These are phyloP conservation scores for Rhododendron molle DNA, from an alignment of 148 eudicot species.

Conservation along the genomic window DNA sequence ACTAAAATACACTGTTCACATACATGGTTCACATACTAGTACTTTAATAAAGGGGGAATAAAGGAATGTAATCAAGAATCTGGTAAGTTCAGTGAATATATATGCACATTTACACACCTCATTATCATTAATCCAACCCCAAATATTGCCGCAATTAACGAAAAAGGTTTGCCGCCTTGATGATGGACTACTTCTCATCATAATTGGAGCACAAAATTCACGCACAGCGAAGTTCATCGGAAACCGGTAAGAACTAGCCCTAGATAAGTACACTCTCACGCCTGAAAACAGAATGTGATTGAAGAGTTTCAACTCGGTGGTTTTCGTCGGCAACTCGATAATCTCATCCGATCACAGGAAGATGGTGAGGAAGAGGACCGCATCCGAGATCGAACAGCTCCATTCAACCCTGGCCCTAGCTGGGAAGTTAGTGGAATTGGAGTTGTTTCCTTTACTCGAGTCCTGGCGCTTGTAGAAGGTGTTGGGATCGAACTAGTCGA, in stretches of 20 bases:
- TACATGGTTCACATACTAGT: too few species aligned
- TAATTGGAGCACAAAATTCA: not conserved
- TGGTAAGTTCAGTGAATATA: not conserved
- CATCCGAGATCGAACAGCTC: constrained; percentile 61
- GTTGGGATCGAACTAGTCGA: too few species aligned
- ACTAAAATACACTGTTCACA: too few species aligned
- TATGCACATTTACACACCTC: constrained; percentile 12
- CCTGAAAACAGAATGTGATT: too few species aligned
- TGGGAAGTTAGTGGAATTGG: too few species aligned
- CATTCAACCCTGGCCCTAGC: not conserved
- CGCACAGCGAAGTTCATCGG: not conserved
- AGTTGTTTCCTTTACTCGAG: too few species aligned
- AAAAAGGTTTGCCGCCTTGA: constrained; percentile 15
- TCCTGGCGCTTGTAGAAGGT: too few species aligned
- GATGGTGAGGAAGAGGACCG: constrained; percentile 70
- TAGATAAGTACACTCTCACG: too few species aligned
- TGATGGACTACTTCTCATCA: not conserved
- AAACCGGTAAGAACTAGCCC: not conserved
- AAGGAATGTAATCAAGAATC: not conserved
- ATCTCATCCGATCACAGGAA: not conserved
- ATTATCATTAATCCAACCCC: constrained; percentile 24
- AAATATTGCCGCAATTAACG: constrained; percentile 37
- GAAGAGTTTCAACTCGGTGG: too few species aligned
- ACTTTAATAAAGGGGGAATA: not conserved
- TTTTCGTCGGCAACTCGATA: too few species aligned